Evolutionary conservation across 1,284 basidiomycete genomes (phyloP), one percentile per base, ranked within the genome.

Genomic region (Ceratobasidium theobromae): DNA sequence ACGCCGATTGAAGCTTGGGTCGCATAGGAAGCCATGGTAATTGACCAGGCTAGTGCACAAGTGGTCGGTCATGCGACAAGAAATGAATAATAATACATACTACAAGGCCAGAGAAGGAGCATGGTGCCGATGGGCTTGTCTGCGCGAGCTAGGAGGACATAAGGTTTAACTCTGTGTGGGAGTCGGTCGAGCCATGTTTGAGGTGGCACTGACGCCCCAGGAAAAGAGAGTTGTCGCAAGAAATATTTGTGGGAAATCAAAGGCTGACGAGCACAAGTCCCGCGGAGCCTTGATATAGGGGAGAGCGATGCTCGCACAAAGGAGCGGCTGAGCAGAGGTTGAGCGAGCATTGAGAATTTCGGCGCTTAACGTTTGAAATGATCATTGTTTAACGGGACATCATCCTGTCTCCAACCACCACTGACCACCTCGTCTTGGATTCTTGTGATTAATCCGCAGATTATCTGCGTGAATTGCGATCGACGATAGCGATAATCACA

Each of bases 111-210:
- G 75, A 89, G 97, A 11, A 99, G 81, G 4, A 99, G 79, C 67
- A 95, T 79, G 0, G 93, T 93, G 21, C 96, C 96, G 70, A 96
- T 98, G 11, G 97, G 96, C 74, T 98, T 98, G 80, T 98, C 95
- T 57, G 96, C 82, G 60, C 96, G 85, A 53, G 89, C 89, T 25
- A 99, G 81, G 72, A 89, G 86, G 5, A 95, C 73, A 76, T 98
- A 99, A 1, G 96, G 95, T 48, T 79, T 82, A 33, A 83, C 70
- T 74, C 77, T 79, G 11, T 75, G 71, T 8, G 89, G 89, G 43
- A 89, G 73, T 55, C 78, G 79, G 70, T 90, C 86, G 12, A 91
- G 80, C 89, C 89, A 91, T 77, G 86, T 69, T 3, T 40, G 30
- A 32, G 64, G 53, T 3, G 33, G 16, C 18, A 62, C 27, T 62